phyloP scores from a whole-genome alignment of 1,139 yeast species.

The Nakaseomyces bracarensis region DNA sequence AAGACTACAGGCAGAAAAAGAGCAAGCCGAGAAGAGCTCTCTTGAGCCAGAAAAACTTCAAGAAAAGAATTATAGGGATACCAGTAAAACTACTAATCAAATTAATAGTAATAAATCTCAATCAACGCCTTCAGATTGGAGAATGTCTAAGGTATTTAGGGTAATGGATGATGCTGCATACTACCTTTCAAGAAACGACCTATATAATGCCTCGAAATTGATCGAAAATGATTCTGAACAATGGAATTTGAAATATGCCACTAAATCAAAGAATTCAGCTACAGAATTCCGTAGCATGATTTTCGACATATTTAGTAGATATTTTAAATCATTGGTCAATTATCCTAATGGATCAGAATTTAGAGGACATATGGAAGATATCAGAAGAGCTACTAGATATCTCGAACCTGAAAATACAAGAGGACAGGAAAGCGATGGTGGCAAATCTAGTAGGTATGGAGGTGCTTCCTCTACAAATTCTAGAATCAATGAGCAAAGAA shows the following conservation, averaged over 20 bases:
- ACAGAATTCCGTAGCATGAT: slow-evolving; percentile 14
- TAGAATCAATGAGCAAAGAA: slow-evolving; percentile 7
- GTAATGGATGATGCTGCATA: slow-evolving; percentile 18
- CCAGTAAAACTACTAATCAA: slow-evolving; percentile 8
- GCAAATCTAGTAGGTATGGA: slow-evolving; percentile 9
- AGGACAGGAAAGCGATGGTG: slow-evolving; percentile 10
- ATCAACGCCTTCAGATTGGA: not conserved
- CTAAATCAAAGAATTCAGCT: slow-evolving; percentile 10
- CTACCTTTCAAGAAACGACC: slow-evolving; percentile 15
- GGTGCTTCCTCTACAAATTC: slow-evolving; percentile 10
- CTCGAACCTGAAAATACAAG: slow-evolving; percentile 7
- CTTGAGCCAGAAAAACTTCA: not conserved
- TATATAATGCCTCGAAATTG: slow-evolving; percentile 13
- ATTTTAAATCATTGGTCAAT: slow-evolving; percentile 15
- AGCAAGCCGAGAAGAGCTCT: slow-evolving; percentile 8
- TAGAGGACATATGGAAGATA: slow-evolving; percentile 10
- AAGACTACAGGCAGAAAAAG: slow-evolving; percentile 13
- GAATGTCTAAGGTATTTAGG: slow-evolving; percentile 16
- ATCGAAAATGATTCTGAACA: slow-evolving; percentile 15
- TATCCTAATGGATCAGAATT: slow-evolving; percentile 16
- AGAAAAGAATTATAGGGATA: slow-evolving; percentile 1
- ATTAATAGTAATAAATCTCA: not conserved
- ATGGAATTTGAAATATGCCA: slow-evolving; percentile 9
- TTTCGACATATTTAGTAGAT: slow-evolving; percentile 13
- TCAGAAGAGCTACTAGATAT: slow-evolving; percentile 10